Base-by-base conservation (phyloP, 225 moss, liverwort and hornwort genomes). In the Polytrichum formosum region DNA sequence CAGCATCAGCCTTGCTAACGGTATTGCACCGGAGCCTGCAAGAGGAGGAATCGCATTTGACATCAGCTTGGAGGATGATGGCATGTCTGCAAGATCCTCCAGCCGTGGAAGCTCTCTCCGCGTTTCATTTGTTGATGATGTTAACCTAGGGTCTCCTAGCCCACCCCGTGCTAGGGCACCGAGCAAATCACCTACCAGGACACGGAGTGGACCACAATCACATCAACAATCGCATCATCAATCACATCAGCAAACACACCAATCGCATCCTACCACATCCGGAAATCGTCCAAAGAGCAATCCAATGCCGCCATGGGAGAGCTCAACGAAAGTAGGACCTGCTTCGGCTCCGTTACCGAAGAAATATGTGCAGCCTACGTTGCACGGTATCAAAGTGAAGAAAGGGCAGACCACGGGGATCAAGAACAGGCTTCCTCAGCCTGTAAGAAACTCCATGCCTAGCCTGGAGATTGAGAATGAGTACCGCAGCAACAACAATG, bases 351-450 rank as follows among this genome's bases (percentile, higher is more conserved):
- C 83, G 5, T 63, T 76, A 78, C 87, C 87, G 7, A 83, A 83
- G 72, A 83, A 79, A 69, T 78, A 78, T 37, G 83, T 87, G 28
- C 78, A 70, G 19, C 87, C 87, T 9, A 87, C 87, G 26, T 64
- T 83, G 67, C 87, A 87, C 61, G 87, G 87, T 6, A 83, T 87
- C 63, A 87, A 87, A 65, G 83, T 87, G 69, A 87, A 83, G 87
- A 87, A 54, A 83, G 74, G 83, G 86, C 59, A 56, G 75, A 69
- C 78, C 83, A 62, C 78, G 76, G 53, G 78, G 75, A 10, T 70
- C 80, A 5, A 80, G 83, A 76, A 78, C 68, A 28, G 80, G 71
- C 10, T 63, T 22, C 27, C 33, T 23, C 46, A 46, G 46, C 20
- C 58, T 20, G 54, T 74, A 66, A 58, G 85, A 60, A 71, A 76